Evolutionary conservation across 169 alveolate genomes (phyloP), one percentile per base, ranked within the genome.

Genomic region (Babesia bigemina): DNA sequence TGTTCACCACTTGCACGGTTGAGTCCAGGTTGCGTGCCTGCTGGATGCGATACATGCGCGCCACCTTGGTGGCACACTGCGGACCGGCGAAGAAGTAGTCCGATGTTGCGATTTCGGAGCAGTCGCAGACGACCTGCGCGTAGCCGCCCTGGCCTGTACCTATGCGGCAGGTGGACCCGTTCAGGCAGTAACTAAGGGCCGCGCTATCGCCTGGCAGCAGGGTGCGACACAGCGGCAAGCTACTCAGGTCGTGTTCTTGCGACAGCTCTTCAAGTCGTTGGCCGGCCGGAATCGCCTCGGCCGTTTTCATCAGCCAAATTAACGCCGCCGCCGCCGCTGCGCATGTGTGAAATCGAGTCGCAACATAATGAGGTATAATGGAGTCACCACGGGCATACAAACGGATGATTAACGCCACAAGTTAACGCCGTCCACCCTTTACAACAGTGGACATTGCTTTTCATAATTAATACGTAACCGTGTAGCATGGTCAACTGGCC

Each of bases 31-130:
- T 67, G 65, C 59, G 60, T 1, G 66, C 76, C 26, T 67, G 65
- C 39, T 67, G 76, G 26, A 45, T 33, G 14, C 58, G 53, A 33
- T 59, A 59, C 48, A 12, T 56, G 26, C 70, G 81, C 33, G 47
- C 21, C 6, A 71, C 70, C 36, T 56, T 75, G 21, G 86, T 83
- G 45, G 71, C 85, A 29, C 90, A 83, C 42, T 75, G 62, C 22
- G 85, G 85, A 8, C 90, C 90, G 19, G 76, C 75, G 81, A 21
- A 83, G 75, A 63, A 83, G 74, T 63, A 42, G 44, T 75, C 69
- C 52, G 66, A 56, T 22, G 85, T 83, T 33, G 79, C 52, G 48
- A 78, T 57, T 24, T 36, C 45, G n/a, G 83, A 56, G 70, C 90
- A 83, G 76, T 83, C 90, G 57, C 90, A 83, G 36, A 83, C 58